Evolutionary conservation across 768 basidiomycete species (phyloP), one percentile per base, ranked within the genome.

Genomic region (Antrodiella citrinella): DNA sequence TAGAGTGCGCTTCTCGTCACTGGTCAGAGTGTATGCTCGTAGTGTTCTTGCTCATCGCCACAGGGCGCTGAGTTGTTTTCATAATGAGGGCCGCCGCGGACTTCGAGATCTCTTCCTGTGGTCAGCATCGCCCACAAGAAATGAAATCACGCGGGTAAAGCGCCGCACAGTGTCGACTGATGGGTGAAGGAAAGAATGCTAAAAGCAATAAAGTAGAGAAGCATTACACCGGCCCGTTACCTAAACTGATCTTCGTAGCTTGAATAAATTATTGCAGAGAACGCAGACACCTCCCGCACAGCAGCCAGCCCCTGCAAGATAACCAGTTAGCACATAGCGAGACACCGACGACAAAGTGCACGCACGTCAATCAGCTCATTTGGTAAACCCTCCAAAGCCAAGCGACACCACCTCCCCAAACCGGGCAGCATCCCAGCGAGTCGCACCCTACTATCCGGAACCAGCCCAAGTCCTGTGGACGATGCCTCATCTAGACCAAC

Each of bases 301-400:
- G 73, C 77, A 62, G 81, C 69, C 42, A 90, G 58, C 51, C 75
- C 78, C 86, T 89, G 58, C 1, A 41, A 42, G 47, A 49, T 24
- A 38, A 22, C 38, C 35, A 54, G 19, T 51, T 15, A 35, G 26
- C 26, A 26, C 41, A 30, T 25, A 15, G 24, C 35, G 26, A 20
- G 24, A 41, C 40, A 2, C 15, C 19, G 22, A 49, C 49, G 39
- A 51, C 20, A 44, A 40, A 18, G 38, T 39, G 18, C 4, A 76
- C 86, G 66, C 61, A 91, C 91, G 69, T 93, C 90, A 22, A 91
- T 77, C 55, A 91, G 69, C 62, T 87, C 88, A 62, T 89, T 91
- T 26, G 87, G 89, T 49, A 84, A 62, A 15, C 77, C 77, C 54
- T 80, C 75, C 57, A 91, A 62, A 35, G 82, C 82, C 51, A 80